Conservation (phyloP, 169 alveolate genomes). For the Plasmodium sp. region DNA sequence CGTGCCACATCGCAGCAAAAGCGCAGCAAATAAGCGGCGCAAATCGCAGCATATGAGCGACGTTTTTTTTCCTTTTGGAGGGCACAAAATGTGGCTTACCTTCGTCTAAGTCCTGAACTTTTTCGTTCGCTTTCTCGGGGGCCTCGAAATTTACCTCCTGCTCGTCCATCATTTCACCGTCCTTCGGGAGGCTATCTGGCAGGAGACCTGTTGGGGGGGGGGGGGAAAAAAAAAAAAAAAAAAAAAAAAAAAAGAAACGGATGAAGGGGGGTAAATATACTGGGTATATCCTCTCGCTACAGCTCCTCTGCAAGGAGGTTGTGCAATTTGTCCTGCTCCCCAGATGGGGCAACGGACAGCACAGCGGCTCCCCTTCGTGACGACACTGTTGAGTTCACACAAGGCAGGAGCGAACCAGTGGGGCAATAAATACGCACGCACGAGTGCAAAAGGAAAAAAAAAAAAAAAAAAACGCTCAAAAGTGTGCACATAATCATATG, state of each 20-base stretch:
- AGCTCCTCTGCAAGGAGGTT: background rate
- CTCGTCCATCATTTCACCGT: constrained; percentile 53
- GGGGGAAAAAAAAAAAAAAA: background rate
- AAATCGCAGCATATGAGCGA: background rate
- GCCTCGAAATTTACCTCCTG: constrained; percentile 71
- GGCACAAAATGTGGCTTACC: constrained; percentile 1
- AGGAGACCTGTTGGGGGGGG: constrained; percentile 3
- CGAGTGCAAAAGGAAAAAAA: background rate
- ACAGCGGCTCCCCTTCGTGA: background rate
- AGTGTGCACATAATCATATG: background rate
- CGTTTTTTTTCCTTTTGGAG: background rate
- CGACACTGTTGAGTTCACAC: background rate
- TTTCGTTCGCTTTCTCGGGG: constrained; percentile 76
- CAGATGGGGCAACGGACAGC: background rate
- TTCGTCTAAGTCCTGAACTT: constrained; percentile 78
- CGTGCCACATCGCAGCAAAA: background rate
- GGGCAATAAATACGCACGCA: background rate
- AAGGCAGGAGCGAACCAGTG: background rate
- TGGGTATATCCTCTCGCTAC: background rate
- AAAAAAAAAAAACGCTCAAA: background rate
- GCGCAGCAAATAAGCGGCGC: background rate
- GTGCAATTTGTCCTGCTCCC: background rate
- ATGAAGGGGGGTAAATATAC: background rate
- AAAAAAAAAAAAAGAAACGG: background rate
- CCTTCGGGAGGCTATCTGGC: constrained; percentile 15